A percentile compares a stretch with the other conserved stretches of the same genome.
phyloP scores from a whole-genome alignment of 2,329 filamentous ascomycete species.

The Sporothrix phasma region DNA sequence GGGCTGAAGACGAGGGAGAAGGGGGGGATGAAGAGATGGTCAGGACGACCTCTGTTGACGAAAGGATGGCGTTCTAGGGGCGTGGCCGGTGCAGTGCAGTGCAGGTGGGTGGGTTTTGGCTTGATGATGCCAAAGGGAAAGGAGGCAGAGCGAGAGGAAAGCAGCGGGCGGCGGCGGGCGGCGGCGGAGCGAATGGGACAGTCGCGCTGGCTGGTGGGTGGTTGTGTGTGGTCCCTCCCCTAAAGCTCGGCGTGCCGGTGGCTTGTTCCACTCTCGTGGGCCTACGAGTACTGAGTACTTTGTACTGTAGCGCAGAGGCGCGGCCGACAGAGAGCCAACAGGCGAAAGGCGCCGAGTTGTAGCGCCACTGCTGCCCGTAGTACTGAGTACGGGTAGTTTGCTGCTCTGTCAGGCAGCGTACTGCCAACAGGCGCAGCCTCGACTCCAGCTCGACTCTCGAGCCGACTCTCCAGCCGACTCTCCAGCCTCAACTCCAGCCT shows the following conservation, averaged over 20 bases:
- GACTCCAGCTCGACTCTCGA: too few species aligned
- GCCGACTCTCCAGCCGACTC: too few species aligned
- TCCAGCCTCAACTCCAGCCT: too few species aligned
- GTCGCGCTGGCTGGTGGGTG: too few species aligned
- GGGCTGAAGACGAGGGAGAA: not conserved
- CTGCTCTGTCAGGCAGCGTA: not conserved
- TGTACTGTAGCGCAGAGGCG: too few species aligned
- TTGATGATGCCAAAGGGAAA: constrained; percentile 3
- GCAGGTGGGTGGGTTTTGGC: not conserved
- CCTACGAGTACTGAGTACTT: too few species aligned
- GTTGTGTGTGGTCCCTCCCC: not conserved
- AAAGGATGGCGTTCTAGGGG: not conserved
- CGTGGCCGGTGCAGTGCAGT: not conserved
- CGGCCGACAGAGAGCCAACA: not conserved
- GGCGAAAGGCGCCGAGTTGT: not conserved
- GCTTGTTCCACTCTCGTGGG: not conserved
- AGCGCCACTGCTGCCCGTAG: not conserved
- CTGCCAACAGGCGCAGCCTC: too few species aligned
- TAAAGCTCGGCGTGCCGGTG: not conserved
- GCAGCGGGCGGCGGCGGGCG: not conserved
- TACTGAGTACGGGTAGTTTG: not conserved
- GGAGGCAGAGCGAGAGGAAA: constrained; percentile 4
- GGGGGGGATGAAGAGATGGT: not conserved
- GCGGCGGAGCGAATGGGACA: constrained; percentile 1
- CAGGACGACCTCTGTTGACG: not conserved